Conservation (phyloP, 176 grass and related monocot genomes). For the Phyllostachys edulis region DNA sequence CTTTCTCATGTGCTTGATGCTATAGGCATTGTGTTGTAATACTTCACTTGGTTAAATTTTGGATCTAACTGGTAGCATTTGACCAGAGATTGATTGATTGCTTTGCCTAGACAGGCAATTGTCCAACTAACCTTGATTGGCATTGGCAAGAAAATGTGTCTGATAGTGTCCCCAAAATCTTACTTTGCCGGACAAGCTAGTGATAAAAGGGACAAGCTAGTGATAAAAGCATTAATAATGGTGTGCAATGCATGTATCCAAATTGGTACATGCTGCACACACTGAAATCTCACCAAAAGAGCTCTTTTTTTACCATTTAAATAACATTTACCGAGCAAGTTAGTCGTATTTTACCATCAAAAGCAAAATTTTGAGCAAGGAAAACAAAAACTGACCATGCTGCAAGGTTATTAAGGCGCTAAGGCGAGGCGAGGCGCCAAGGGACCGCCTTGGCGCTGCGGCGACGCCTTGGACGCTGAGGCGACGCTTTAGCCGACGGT, state of each 20-base stretch:
- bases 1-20: neutral
- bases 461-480: too few species aligned
- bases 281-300: neutral
- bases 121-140: neutral
- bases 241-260: neutral
- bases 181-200: neutral
- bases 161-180: neutral
- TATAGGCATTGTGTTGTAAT: neutral
- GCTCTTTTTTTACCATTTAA: neutral
- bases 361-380: neutral
- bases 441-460: too few species aligned
- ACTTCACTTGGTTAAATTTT: neutral
- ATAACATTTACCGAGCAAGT: neutral
- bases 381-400: neutral
- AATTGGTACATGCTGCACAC: neutral
- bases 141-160: constrained; percentile 2
- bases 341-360: neutral
- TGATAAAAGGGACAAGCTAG: neutral
- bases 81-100: constrained; percentile 11
- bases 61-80: constrained; percentile 10
- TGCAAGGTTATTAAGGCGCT: too few species aligned
- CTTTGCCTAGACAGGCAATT: neutral
- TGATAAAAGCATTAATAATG: neutral
- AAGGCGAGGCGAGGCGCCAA: too few species aligned
- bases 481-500: too few species aligned